Evolutionary conservation across 768 basidiomycete species (phyloP).

Genomic region (Rhodotorula kratochvilovae): DNA sequence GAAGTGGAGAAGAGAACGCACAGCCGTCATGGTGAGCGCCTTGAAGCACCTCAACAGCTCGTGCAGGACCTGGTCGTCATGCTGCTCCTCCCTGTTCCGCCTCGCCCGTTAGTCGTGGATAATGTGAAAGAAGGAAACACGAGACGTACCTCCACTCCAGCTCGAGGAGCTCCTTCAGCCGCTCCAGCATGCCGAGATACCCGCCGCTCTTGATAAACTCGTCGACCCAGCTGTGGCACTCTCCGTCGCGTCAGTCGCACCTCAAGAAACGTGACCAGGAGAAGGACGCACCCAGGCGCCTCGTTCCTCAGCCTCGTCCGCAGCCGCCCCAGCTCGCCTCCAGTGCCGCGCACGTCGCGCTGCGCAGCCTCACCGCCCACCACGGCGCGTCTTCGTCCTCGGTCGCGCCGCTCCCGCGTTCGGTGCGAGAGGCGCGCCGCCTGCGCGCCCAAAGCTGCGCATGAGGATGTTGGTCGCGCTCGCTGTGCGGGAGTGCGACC

Average conservation of each 20-base stretch:
- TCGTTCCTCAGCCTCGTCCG: slow-evolving; percentile 83
- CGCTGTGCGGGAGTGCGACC: slow-evolving; percentile 50
- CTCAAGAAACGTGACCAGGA: neutral
- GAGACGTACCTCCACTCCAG: slow-evolving; percentile 78
- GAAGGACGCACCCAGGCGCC: slow-evolving; percentile 62
- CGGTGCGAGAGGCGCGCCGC: slow-evolving; percentile 47
- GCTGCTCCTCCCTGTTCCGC: slow-evolving; percentile 73
- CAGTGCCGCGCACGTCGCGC: slow-evolving; percentile 66
- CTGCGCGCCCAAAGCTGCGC: slow-evolving; percentile 47
- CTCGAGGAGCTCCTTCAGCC: slow-evolving; percentile 84
- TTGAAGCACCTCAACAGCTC: slow-evolving; percentile 91
- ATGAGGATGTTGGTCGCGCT: slow-evolving; percentile 32
- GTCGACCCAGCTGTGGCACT: slow-evolving; percentile 63
- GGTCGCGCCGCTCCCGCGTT: neutral
- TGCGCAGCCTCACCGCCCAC: slow-evolving; percentile 64
- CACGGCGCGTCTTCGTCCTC: slow-evolving; percentile 48
- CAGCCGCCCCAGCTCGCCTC: slow-evolving; percentile 84
- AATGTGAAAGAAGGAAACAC: neutral
- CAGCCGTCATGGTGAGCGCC: slow-evolving; percentile 67
- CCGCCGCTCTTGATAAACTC: slow-evolving; percentile 78
- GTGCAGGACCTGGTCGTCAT: slow-evolving; percentile 88
- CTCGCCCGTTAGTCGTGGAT: slow-evolving; percentile 43
- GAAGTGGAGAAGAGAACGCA: slow-evolving; percentile 29
- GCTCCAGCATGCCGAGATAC: slow-evolving; percentile 73
- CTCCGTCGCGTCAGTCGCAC: neutral